Evolutionary conservation across 192 early-diverging fungal genomes (phyloP).

Genomic region (Entomortierella beljakovae): DNA sequence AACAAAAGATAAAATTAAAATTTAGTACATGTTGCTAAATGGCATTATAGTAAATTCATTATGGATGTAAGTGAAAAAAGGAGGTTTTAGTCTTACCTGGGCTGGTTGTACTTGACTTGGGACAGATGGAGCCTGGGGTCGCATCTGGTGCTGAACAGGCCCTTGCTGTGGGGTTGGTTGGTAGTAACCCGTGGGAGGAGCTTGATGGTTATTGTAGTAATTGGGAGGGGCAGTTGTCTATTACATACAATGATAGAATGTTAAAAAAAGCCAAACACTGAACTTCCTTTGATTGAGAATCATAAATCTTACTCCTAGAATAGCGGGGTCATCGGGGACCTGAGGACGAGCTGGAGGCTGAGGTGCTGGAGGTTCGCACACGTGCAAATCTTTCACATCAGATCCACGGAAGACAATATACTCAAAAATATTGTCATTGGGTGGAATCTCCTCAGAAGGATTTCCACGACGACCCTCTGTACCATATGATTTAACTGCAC

Average conservation of each 20-base stretch:
- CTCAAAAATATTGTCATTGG: slow-evolving; percentile 87
- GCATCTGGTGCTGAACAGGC: slow-evolving; percentile 16
- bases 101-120: slow-evolving; percentile 3
- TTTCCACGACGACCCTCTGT: slow-evolving; percentile 91
- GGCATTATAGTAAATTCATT: not conserved
- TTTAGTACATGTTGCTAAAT: not conserved
- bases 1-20: not conserved
- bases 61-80: not conserved
- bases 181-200: slow-evolving; percentile 52
- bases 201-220: slow-evolving; percentile 52
- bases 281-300: not conserved
- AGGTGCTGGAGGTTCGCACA: slow-evolving; percentile 69
- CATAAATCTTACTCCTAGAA: slow-evolving; percentile 65
- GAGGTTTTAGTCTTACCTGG: slow-evolving; percentile 12
- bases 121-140: slow-evolving; percentile 33
- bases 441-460: slow-evolving; percentile 87
- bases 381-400: slow-evolving; percentile 90
- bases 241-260: not conserved
- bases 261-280: not conserved
- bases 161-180: slow-evolving; percentile 50
- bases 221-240: slow-evolving; percentile 61
- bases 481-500: slow-evolving; percentile 88
- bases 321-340: slow-evolving; percentile 88
- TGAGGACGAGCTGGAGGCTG: slow-evolving; percentile 65
- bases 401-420: slow-evolving; percentile 94